These are phyloP conservation scores for Hypoxylon sp. DNA, from an alignment of 2,329 filamentous ascomycete species.

Conservation along the genomic window DNA sequence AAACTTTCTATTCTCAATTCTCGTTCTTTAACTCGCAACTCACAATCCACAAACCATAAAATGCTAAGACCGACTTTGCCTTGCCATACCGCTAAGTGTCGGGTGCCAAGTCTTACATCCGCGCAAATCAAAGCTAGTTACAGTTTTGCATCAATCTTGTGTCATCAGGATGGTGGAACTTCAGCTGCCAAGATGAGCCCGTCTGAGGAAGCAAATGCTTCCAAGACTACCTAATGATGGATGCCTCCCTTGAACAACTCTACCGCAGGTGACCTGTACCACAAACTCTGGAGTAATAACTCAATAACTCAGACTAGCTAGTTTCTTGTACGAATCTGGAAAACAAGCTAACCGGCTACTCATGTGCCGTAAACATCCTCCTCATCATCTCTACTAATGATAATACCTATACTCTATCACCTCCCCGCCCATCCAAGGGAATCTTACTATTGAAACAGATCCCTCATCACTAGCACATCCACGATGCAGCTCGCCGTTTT, in stretches of 20 bases:
- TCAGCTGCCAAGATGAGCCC: constrained; percentile 33
- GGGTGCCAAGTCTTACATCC: neutral
- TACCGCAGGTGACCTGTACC: constrained; percentile 4
- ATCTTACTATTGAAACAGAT: constrained; percentile 3
- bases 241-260: neutral
- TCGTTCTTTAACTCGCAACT: neutral
- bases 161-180: constrained; percentile 28
- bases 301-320: neutral
- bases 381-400: neutral
- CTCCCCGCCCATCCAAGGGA: neutral
- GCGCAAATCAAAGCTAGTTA: neutral
- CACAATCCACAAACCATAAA: no score
- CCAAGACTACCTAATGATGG: neutral
- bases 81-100: neutral
- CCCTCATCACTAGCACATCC: neutral
- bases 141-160: neutral
- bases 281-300: neutral
- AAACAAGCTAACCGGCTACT: neutral
- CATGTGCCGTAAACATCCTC: neutral
- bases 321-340: neutral
- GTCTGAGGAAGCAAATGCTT: neutral
- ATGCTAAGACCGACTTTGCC: no score
- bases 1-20: neutral
- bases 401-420: neutral
- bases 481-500: constrained; percentile 71